Conservation (phyloP, 805 yeast genomes). For the Saccharomycopsis babjevae region DNA sequence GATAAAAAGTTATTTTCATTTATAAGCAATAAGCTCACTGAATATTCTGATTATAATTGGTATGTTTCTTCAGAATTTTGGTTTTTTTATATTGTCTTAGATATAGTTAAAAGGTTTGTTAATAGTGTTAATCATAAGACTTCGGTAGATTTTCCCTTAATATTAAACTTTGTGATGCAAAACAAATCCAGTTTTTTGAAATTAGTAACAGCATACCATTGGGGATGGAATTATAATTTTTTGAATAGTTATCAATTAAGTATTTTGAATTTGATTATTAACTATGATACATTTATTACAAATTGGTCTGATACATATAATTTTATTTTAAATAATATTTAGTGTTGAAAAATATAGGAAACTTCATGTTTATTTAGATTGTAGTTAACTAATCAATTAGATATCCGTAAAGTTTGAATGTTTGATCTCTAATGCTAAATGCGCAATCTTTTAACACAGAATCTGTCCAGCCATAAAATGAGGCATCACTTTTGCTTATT, state of each 20-base stretch:
- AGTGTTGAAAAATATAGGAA: background rate
- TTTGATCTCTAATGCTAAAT: background rate
- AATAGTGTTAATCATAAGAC: background rate
- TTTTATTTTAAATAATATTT: background rate
- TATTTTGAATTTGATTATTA: constrained; percentile 9
- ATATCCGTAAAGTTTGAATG: background rate
- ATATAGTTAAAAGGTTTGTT: constrained; percentile 3
- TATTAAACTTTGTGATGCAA: background rate
- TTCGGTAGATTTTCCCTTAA: background rate
- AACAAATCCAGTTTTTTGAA: constrained; percentile 8
- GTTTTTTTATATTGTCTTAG: constrained; percentile 11
- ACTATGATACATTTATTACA: constrained; percentile 1
- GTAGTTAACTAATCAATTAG: background rate
- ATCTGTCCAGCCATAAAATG: background rate
- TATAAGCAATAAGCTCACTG: background rate
- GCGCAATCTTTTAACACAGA: background rate
- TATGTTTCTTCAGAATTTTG: constrained; percentile 17
- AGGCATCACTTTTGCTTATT: background rate
- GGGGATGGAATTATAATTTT: constrained; percentile 17
- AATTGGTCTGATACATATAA: constrained; percentile 10
- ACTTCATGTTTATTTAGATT: background rate
- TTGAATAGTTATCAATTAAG: constrained; percentile 16
- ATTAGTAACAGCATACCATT: constrained; percentile 15
- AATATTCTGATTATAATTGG: constrained; percentile 8
- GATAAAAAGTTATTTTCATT: constrained; percentile 8